These are phyloP conservation scores for Dictyophora rubrovolvata DNA, from an alignment of 768 basidiomycete species.

Conservation along the genomic window DNA sequence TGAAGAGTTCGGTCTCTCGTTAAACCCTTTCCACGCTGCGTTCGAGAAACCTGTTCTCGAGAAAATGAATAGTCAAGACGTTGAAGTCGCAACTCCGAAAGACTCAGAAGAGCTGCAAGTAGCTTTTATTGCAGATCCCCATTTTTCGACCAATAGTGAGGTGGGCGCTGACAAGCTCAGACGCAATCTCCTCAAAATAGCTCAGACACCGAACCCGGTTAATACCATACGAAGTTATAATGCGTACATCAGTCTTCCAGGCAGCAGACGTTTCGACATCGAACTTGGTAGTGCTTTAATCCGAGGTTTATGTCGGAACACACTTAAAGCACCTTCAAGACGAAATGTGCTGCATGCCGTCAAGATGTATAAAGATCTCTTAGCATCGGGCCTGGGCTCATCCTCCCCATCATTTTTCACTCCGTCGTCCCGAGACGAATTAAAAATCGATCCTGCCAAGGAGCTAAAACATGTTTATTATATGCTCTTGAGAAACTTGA, in stretches of 20 bases:
- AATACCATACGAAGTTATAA: neutral
- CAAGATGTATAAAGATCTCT: slow-evolving; percentile 39
- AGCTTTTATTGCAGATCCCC: neutral
- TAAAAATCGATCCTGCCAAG: neutral
- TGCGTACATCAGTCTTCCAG: neutral
- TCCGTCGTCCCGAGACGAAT: neutral
- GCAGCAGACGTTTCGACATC: slow-evolving; percentile 29
- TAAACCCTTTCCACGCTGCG: neutral
- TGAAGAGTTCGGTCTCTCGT: neutral
- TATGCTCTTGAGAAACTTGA: slow-evolving; percentile 21
- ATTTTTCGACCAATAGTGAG: neutral
- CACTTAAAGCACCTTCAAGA: slow-evolving; percentile 27
- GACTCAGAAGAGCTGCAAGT: neutral
- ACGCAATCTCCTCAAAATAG: neutral
- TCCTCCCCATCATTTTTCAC: neutral
- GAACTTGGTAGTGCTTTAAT: slow-evolving; percentile 48
- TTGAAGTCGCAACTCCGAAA: neutral
- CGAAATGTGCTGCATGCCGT: slow-evolving; percentile 44
- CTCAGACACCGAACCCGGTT: neutral
- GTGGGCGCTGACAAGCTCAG: neutral
- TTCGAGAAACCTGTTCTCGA: neutral
- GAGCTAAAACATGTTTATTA: slow-evolving; percentile 31
- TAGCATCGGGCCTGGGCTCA: slow-evolving; percentile 9
- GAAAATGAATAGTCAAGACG: neutral
- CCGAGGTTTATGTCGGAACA: slow-evolving; percentile 34